phyloP scores from a whole-genome alignment of 345 rosid genomes.

The Sapria himalayana region DNA sequence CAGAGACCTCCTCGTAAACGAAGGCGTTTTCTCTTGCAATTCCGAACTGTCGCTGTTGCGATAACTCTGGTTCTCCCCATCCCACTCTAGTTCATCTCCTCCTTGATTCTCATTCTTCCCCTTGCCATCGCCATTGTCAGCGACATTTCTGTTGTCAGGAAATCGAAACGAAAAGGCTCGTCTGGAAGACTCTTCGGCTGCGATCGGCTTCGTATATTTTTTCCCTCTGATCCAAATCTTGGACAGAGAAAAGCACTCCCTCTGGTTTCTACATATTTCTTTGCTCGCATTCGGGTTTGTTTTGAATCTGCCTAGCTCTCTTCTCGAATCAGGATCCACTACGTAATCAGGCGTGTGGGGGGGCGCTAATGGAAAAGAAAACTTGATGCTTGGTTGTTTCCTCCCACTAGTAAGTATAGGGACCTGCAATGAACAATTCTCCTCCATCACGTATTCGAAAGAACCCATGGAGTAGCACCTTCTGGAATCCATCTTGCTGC shows the following conservation, averaged over 20 bases:
- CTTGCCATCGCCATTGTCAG: constrained; percentile 9
- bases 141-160: constrained; percentile 15
- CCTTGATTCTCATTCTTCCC: constrained; percentile 13
- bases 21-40: constrained; percentile 43
- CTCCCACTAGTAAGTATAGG: constrained; percentile 40
- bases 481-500: constrained; percentile 34
- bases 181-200: constrained; percentile 24
- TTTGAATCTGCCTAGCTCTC: constrained; percentile 29
- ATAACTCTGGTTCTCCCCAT: constrained; percentile 32
- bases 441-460: constrained; percentile 88
- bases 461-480: constrained; percentile 96
- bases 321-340: constrained; percentile 40
- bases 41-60: constrained; percentile 17
- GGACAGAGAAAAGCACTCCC: constrained; percentile 37
- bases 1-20: constrained; percentile 86
- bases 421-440: constrained; percentile 47
- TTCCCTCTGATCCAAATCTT: constrained; percentile 73
- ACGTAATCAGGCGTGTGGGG: constrained; percentile 60
- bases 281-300: too few species aligned
- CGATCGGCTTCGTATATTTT: constrained; percentile 27
- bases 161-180: constrained; percentile 45
- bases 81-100: constrained; percentile 15
- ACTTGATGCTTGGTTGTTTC: constrained; percentile 38
- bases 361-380: constrained; percentile 25
- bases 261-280: too few species aligned